Percentiles rank a stretch among this genome's conserved stretches.
Evolutionary conservation across 2,329 filamentous ascomycete species (phyloP).

Genomic region (Leptographium radiaticola): DNA sequence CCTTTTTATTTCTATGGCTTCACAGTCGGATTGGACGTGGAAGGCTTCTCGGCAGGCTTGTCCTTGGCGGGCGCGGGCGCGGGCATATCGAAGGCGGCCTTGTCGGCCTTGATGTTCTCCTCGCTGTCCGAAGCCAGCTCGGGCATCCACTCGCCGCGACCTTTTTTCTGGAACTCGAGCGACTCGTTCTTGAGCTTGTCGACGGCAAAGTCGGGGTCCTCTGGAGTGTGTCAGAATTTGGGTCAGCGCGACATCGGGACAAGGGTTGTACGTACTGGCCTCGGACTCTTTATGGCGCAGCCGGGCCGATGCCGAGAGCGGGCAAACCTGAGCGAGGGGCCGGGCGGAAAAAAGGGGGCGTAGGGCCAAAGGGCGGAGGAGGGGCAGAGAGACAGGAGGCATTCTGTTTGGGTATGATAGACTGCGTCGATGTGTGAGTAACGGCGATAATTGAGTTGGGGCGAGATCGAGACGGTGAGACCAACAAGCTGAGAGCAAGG

Average conservation of each 20-base stretch:
- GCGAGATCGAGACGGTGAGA: neutral
- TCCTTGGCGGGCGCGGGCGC: neutral
- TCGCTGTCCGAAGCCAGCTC: conserved; percentile 69
- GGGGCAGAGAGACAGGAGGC: neutral
- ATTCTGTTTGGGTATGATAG: neutral
- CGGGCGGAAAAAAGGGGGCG: neutral
- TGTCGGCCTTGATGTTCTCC: conserved; percentile 60
- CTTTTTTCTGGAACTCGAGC: conserved; percentile 53
- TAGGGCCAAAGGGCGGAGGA: neutral
- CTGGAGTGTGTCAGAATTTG: neutral
- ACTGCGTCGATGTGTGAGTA: neutral
- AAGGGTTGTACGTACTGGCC: neutral
- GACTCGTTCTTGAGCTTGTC: conserved; percentile 50
- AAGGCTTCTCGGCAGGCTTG: neutral
- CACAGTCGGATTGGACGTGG: no score
- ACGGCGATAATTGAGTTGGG: neutral
- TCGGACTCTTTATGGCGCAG: conserved; percentile 7
- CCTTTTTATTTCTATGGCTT: no score
- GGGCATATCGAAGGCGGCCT: conserved; percentile 19
- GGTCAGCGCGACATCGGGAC: neutral
- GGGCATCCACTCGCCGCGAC: conserved; percentile 62
- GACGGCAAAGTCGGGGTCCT: conserved; percentile 22
- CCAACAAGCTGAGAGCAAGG: no score
- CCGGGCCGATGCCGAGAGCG: conserved; percentile 1
- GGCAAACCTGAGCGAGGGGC: neutral